Percentiles rank a stretch among this genome's conserved stretches.
These are phyloP conservation scores for Aspergillus kassunensis DNA, from an alignment of 495 filamentous ascomycete species.

Conservation along the genomic window DNA sequence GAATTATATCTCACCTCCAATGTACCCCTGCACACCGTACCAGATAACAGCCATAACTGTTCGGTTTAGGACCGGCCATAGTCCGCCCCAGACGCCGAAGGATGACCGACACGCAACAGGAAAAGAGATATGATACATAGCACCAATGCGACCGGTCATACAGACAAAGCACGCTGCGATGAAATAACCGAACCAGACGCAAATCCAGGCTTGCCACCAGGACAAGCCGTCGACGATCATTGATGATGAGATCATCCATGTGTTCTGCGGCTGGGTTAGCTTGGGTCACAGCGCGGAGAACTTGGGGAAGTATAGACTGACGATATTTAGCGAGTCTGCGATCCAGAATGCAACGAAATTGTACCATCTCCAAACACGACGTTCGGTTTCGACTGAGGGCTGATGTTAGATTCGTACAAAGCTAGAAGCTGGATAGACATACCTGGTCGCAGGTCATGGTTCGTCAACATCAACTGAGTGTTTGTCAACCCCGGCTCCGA, in stretches of 20 bases:
- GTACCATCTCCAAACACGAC: constrained; percentile 81
- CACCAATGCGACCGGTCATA: constrained; percentile 78
- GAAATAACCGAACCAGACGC: constrained; percentile 78
- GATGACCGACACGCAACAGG: constrained; percentile 71
- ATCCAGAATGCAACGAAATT: constrained; percentile 93
- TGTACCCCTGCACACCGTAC: constrained; percentile 84
- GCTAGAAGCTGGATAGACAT: constrained; percentile 14
- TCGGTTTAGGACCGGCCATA: constrained; percentile 91
- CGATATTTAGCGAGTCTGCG: constrained; percentile 92
- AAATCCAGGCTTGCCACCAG: constrained; percentile 97
- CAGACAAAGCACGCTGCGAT: constrained; percentile 73
- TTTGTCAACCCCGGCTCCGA: constrained; percentile 75
- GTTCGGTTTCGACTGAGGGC: constrained; percentile 73
- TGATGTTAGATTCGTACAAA: not conserved
- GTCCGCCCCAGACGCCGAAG: constrained; percentile 81
- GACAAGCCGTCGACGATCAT: constrained; percentile 75
- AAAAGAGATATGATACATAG: constrained; percentile 87
- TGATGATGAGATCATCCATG: constrained; percentile 93
- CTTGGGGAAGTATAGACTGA: constrained; percentile 26
- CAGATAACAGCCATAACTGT: constrained; percentile 75
- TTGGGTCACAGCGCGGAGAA: too few species aligned
- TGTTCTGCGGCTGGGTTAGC: constrained; percentile 58
- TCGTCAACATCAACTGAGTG: constrained; percentile 85
- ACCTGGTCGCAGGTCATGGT: constrained; percentile 84
- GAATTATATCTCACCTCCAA: constrained; percentile 54